Percentiles rank a stretch among this genome's conserved stretches.
These are phyloP conservation scores for Tanacetum coccineum DNA, from an alignment of 129 eudicot genomes.

Conservation along the genomic window DNA sequence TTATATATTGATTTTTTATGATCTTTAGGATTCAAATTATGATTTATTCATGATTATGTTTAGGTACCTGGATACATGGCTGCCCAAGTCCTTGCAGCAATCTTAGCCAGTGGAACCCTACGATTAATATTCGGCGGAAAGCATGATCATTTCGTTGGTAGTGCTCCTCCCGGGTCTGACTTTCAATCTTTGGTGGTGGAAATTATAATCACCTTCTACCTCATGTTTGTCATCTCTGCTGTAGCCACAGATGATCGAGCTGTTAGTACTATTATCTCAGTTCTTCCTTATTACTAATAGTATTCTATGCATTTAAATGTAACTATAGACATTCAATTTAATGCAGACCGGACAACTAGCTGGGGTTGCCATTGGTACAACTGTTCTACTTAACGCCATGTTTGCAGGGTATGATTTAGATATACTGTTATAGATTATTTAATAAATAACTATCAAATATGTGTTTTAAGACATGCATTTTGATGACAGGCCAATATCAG, in stretches of 20 bases:
- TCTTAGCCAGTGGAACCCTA: conserved; percentile 71
- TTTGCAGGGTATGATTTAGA: conserved; percentile 57
- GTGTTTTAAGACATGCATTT: not conserved
- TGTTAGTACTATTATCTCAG: conserved; percentile 32
- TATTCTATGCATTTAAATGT: not conserved
- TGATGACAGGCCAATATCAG: conserved; percentile 69
- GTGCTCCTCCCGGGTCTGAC: conserved; percentile 50
- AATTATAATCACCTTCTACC: conserved; percentile 75
- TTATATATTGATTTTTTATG: too few species aligned
- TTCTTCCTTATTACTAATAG: not conserved
- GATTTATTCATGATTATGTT: not conserved
- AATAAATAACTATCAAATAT: too few species aligned
- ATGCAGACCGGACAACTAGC: conserved; percentile 82
- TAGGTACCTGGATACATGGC: conserved; percentile 69
- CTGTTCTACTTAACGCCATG: conserved; percentile 72
- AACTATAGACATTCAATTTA: not conserved
- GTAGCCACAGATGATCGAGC: conserved; percentile 81
- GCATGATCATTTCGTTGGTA: conserved; percentile 70
- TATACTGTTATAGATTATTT: not conserved
- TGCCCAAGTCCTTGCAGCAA: conserved; percentile 68
- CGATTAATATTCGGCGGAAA: conserved; percentile 58
- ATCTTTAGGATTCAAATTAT: not conserved
- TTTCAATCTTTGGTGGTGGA: conserved; percentile 63
- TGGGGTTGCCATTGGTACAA: conserved; percentile 77
- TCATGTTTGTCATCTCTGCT: conserved; percentile 78